These are phyloP conservation scores for Colletotrichum musicola DNA, from an alignment of 2,329 filamentous ascomycete genomes.

Conservation along the genomic window DNA sequence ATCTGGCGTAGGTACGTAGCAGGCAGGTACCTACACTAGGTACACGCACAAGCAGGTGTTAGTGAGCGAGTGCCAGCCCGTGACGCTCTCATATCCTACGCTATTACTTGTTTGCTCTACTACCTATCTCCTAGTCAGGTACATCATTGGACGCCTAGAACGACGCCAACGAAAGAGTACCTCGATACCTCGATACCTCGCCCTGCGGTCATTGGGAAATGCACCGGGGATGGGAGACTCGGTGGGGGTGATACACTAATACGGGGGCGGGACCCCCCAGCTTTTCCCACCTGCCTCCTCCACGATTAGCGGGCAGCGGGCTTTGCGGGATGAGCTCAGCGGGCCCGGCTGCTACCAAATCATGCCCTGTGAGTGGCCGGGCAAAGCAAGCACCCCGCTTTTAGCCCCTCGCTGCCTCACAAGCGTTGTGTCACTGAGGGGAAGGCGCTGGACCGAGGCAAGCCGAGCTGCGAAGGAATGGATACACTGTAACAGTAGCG, in stretches of 20 bases:
- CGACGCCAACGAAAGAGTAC: neutral
- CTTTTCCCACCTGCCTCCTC: slow-evolving; percentile 32
- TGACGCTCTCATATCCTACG: too few species aligned
- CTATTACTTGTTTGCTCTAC: too few species aligned
- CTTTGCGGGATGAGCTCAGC: slow-evolving; percentile 17
- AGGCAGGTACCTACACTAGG: too few species aligned
- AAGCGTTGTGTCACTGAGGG: slow-evolving; percentile 20
- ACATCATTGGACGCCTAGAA: too few species aligned
- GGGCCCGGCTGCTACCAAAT: slow-evolving; percentile 2
- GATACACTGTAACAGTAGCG: neutral
- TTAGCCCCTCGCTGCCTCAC: neutral
- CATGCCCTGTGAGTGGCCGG: slow-evolving; percentile 16
- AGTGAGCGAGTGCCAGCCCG: too few species aligned
- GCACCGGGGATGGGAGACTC: too few species aligned
- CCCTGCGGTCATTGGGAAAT: neutral
- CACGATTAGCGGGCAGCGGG: slow-evolving; percentile 29
- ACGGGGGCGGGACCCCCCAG: slow-evolving; percentile 29
- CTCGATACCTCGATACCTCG: neutral
- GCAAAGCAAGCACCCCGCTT: neutral
- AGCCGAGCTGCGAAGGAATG: slow-evolving; percentile 18
- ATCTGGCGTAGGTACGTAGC: neutral
- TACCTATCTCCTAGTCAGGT: too few species aligned
- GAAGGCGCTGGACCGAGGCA: slow-evolving; percentile 39
- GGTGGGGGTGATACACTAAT: too few species aligned
- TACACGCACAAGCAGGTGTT: too few species aligned